Base-by-base conservation (phyloP, 257 asterid species). In the Nicotiana benthamiana region DNA sequence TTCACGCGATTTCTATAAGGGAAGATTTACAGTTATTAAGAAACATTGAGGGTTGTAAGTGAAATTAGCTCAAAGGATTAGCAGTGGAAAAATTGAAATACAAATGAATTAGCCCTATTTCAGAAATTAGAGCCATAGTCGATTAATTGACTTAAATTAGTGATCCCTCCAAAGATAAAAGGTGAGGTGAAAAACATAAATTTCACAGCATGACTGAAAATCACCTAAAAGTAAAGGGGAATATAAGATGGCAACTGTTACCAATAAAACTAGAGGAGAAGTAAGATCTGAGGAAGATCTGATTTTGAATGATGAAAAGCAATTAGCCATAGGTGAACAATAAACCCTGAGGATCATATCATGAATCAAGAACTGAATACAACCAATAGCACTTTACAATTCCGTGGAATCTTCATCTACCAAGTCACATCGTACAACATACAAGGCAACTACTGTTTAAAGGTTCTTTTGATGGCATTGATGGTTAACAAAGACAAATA, bases 401-500 rank as follows among this genome's bases (percentile, higher is more conserved):
- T 70, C 59, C 15, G 2, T 46, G 59, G 59, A 11, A 36, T 70
- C 59, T 40, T 27, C 6, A 43, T 70, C 43, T 43, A 22, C 59
- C 36, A 70, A 12, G 34, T 28, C 36, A 43, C 22, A 16, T 72
- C 40, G n/a, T 46, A 46, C 78, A 72, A 15, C 78, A 46, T 36
- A 72, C 61, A 48, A 72, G 60, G 78, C 8, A 72, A 59, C 78
- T 72, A 72, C 2, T 1, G 9, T 22, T 24, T 72, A 46, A 43
- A 43, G 59, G 77, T 22, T 72, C 36, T 22, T 72, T 48, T 72
- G 22, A 72, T 24, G 16, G 24, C 48, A 46, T 43, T 72, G 22
- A 24, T 72, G 7, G 26, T 46, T 53, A 28, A 81, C 70, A 78
- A 75, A 66, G 22, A 81, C 70, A 81, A 75, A 67, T 80, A 93